Percentiles rank a stretch among this genome's conserved stretches.
phyloP scores from a whole-genome alignment of 176 grass and related monocot genomes.

The Raddia guianensis region DNA sequence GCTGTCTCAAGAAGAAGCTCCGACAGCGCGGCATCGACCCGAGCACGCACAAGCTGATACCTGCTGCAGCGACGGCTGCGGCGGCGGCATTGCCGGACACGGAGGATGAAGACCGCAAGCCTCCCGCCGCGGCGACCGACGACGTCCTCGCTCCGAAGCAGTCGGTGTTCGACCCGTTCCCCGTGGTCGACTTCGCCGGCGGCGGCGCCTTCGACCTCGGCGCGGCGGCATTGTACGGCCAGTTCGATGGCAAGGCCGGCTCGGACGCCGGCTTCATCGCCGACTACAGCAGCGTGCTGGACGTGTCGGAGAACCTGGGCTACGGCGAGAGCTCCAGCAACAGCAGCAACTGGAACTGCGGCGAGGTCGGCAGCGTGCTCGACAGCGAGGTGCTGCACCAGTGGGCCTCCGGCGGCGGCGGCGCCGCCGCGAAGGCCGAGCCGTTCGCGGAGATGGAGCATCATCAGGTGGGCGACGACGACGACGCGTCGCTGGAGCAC shows the following conservation, averaged over 20 bases:
- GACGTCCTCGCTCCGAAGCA: background rate
- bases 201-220: slow-evolving; percentile 39
- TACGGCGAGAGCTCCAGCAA: slow-evolving; percentile 79
- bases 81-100: background rate
- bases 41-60: slow-evolving; percentile 66
- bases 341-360: slow-evolving; percentile 76
- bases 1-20: slow-evolving; percentile 89
- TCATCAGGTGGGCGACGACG: background rate
- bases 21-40: slow-evolving; percentile 67
- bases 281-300: slow-evolving; percentile 69
- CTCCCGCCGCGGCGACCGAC: background rate
- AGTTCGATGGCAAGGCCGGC: slow-evolving; percentile 12
- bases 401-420: slow-evolving; percentile 49
- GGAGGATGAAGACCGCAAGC: background rate
- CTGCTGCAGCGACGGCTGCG: background rate
- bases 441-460: slow-evolving; percentile 43
- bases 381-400: slow-evolving; percentile 57
- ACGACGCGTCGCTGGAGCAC: slow-evolving; percentile 50
- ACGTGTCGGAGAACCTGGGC: slow-evolving; percentile 72
- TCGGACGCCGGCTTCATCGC: slow-evolving; percentile 30
- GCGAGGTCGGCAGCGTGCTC: slow-evolving; percentile 47
- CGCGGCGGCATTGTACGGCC: slow-evolving; percentile 32
- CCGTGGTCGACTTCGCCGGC: slow-evolving; percentile 47
- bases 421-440: slow-evolving; percentile 28
- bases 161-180: slow-evolving; percentile 73